A percentile compares a stretch with the other conserved stretches of the same genome.
Evolutionary conservation across 495 filamentous ascomycete species (phyloP).

Genomic region (Xylaria acuta): DNA sequence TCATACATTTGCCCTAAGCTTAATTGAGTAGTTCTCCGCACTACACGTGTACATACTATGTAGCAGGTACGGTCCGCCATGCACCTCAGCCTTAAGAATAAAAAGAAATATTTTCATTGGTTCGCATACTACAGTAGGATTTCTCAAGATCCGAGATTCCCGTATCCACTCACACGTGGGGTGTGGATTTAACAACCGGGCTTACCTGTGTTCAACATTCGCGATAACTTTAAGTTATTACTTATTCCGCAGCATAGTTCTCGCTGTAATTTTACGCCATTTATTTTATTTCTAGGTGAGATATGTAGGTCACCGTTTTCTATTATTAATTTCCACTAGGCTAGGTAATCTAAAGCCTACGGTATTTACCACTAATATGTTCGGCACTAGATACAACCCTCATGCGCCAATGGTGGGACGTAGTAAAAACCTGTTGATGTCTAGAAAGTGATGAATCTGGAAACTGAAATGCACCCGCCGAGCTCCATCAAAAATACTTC

Average conservation of each 20-base stretch:
- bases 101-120: not conserved
- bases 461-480: not conserved
- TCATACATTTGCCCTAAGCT: not conserved
- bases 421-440: not conserved
- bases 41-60: too few species aligned
- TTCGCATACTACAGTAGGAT: not conserved
- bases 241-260: not conserved
- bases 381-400: not conserved
- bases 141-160: not conserved
- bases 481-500: not conserved
- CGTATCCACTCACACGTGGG: slow-evolving; percentile 1
- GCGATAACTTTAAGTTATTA: not conserved
- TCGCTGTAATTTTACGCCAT: not conserved
- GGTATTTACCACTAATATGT: not conserved
- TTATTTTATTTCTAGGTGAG: not conserved
- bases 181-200: not conserved
- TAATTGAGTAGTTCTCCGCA: not conserved
- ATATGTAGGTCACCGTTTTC: not conserved
- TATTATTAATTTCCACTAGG: not conserved
- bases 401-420: not conserved
- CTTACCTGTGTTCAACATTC: not conserved
- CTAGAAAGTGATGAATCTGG: not conserved
- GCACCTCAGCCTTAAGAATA: slow-evolving; percentile 11
- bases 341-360: not conserved
- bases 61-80: slow-evolving; percentile 3